phyloP scores from a whole-genome alignment of 371 early-diverging fungal genomes.

The Blastocladiella emersonii region DNA sequence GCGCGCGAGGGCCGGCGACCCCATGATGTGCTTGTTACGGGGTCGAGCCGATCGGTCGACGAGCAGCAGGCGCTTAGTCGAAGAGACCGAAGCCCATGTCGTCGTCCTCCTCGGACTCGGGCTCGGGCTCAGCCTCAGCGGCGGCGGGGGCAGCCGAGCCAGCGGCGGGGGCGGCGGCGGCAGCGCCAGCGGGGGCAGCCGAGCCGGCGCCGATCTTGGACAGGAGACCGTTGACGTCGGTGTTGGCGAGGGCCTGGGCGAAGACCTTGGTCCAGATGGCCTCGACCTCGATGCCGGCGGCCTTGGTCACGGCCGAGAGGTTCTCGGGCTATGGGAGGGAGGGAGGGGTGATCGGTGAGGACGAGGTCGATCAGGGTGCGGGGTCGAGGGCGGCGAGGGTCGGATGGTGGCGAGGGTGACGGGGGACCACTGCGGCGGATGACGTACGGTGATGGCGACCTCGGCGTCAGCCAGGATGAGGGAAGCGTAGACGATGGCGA shows the following conservation, averaged over 20 bases:
- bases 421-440: constrained; percentile 2
- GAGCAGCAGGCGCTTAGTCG: too few relatives aligned
- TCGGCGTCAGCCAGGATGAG: constrained; percentile 95
- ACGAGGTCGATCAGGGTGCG: background rate
- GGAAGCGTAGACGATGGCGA: constrained; percentile 89
- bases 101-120: constrained; percentile 61
- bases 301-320: constrained; percentile 76
- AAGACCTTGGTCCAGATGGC: constrained; percentile 89
- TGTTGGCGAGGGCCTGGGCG: constrained; percentile 93
- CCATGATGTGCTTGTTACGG: too few relatives aligned
- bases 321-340: constrained; percentile 94
- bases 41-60: too few relatives aligned
- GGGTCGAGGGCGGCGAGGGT: background rate
- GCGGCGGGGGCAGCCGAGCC: constrained; percentile 24
- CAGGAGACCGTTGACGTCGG: constrained; percentile 78
- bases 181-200: constrained; percentile 14
- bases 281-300: constrained; percentile 86
- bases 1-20: too few relatives aligned
- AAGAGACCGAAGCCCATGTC: too few relatives aligned
- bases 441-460: constrained; percentile 83
- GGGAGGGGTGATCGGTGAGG: too few relatives aligned
- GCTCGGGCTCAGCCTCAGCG: constrained; percentile 6
- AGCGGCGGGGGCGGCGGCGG: constrained; percentile 34
- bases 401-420: constrained; percentile 13
- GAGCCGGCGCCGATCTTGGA: constrained; percentile 64